Conservation (phyloP, 352 stramenopile genomes). For the Globisporangium alternatum region DNA sequence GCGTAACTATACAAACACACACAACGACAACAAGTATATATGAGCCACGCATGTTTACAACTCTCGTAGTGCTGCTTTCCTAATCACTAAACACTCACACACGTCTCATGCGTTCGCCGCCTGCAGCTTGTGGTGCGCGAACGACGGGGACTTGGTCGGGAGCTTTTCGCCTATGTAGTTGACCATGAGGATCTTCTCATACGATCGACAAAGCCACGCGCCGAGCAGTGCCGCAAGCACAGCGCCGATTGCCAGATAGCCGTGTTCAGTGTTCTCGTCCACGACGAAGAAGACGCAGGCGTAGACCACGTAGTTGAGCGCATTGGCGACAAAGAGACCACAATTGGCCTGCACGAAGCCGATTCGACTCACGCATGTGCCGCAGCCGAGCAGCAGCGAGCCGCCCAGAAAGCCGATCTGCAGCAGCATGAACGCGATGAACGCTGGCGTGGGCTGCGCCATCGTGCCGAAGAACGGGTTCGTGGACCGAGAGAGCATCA, state of each 20-base stretch:
- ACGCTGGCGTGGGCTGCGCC: conserved; percentile 22
- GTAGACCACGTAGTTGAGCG: conserved; percentile 29
- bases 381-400: conserved; percentile 23
- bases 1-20: neutral
- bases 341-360: conserved; percentile 26
- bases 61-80: neutral
- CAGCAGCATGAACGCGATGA: conserved; percentile 36
- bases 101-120: neutral
- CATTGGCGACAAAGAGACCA: conserved; percentile 21
- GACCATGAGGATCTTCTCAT: conserved; percentile 19
- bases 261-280: conserved; percentile 7
- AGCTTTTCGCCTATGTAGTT: conserved; percentile 19
- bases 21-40: conserved; percentile 9
- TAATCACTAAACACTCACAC: conserved; percentile 1
- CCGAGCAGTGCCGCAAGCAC: conserved; percentile 22
- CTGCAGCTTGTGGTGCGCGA: conserved; percentile 10
- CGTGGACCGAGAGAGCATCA: conserved; percentile 27
- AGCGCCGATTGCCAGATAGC: conserved; percentile 6
- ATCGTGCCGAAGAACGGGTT: conserved; percentile 36
- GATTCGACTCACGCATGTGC: conserved; percentile 25
- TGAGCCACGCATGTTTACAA: neutral
- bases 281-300: conserved; percentile 20
- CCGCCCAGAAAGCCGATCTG: conserved; percentile 29
- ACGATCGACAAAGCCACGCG: conserved; percentile 25
- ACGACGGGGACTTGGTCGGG: conserved; percentile 28